phyloP scores from a whole-genome alignment of 23 red algal species.

The Gracilaria domingensis region DNA sequence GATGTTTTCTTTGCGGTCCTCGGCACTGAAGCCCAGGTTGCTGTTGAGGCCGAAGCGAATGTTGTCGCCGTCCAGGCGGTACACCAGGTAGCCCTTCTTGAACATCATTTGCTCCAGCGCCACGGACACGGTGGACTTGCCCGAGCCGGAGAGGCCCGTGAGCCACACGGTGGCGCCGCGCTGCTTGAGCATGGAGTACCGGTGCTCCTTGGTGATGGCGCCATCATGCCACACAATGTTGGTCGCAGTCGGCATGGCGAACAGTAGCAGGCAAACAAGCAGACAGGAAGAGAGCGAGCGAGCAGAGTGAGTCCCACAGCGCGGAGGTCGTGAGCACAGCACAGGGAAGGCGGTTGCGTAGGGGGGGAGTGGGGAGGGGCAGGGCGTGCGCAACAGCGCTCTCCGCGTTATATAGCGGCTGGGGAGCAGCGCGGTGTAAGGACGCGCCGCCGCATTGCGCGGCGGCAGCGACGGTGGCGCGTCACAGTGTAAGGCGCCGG shows the following conservation, averaged over 20 bases:
- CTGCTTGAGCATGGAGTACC: constrained; percentile 84
- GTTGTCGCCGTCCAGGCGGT: constrained; percentile 98
- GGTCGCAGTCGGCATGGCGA: constrained; percentile 57
- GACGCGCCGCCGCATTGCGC: not conserved
- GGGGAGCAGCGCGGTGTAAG: constrained; percentile 10
- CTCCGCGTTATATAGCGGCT: constrained; percentile 20
- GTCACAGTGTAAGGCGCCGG: not conserved
- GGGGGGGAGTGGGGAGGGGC: not conserved
- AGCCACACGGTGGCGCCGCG: constrained; percentile 96
- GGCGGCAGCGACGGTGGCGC: not conserved
- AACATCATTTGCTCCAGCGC: constrained; percentile 93
- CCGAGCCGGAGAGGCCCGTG: constrained; percentile 93
- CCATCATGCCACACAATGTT: constrained; percentile 94
- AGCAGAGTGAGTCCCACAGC: too few species aligned
- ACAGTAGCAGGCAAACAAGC: not conserved
- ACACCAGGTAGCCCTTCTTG: constrained; percentile 76
- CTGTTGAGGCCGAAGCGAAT: constrained; percentile 95
- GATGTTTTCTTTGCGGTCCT: constrained; percentile 98
- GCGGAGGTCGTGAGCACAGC: not conserved
- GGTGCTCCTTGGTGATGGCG: constrained; percentile 70
- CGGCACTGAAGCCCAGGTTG: constrained; percentile 90
- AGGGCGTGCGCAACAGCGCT: not conserved
- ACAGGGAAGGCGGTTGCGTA: not conserved
- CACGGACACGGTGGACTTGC: constrained; percentile 94
- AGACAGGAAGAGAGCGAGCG: too few species aligned